A percentile compares a stretch with the other conserved stretches of the same genome.
These are phyloP conservation scores for Penicillium robsamsonii DNA, from an alignment of 495 filamentous ascomycete species.

Conservation along the genomic window DNA sequence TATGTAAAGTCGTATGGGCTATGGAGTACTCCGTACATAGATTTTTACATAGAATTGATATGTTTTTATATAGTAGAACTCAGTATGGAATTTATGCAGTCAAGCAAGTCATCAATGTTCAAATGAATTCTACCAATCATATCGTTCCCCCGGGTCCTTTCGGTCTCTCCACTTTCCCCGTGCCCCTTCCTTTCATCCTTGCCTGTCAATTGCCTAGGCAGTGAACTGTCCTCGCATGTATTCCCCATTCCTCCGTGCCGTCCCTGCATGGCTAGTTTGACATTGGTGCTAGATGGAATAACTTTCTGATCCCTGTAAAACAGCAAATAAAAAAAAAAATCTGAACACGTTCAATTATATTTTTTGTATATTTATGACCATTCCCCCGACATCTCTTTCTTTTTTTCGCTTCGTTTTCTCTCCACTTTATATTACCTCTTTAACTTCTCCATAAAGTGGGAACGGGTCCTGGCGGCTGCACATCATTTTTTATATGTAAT, in stretches of 20 bases:
- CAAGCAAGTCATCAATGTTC: no score
- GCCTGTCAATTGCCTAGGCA: not conserved
- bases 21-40: no score
- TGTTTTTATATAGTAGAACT: no score
- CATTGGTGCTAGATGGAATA: not conserved
- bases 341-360: not conserved
- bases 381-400: not conserved
- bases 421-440: slow-evolving; percentile 11
- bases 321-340: not conserved
- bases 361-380: not conserved
- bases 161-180: slow-evolving; percentile 7
- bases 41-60: no score
- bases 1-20: no score
- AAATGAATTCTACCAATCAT: not conserved
- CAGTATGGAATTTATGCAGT: no score
- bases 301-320: not conserved
- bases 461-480: slow-evolving; percentile 23
- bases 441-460: slow-evolving; percentile 17
- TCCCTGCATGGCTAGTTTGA: slow-evolving; percentile 8
- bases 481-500: slow-evolving; percentile 23
- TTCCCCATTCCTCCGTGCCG: slow-evolving; percentile 8
- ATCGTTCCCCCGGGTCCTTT: slow-evolving; percentile 2
- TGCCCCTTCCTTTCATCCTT: slow-evolving; percentile 8
- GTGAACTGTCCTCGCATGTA: not conserved
- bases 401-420: not conserved